Percentiles rank a stretch among this genome's conserved stretches.
These are phyloP conservation scores for Hyaloscypha variabilis DNA, from an alignment of 495 filamentous ascomycete species.

Conservation along the genomic window DNA sequence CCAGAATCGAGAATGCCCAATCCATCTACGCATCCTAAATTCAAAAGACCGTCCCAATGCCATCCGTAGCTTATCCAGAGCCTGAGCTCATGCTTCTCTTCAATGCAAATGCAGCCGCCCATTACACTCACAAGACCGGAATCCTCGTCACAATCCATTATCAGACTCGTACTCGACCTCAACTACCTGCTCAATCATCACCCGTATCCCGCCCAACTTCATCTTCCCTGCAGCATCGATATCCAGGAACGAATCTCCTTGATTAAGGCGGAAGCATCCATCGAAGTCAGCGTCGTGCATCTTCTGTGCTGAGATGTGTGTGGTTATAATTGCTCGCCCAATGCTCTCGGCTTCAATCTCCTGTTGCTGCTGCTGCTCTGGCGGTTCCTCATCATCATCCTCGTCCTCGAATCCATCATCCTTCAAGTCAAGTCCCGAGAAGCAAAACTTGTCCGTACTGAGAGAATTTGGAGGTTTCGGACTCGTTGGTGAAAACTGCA, in stretches of 20 bases:
- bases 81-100: neutral
- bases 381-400: too few relatives aligned
- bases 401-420: neutral
- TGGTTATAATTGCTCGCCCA: neutral
- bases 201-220: neutral
- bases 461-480: neutral
- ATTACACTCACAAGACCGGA: neutral
- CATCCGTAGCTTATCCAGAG: neutral
- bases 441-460: neutral
- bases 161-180: neutral
- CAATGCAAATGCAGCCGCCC: neutral
- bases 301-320: constrained; percentile 1
- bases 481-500: neutral
- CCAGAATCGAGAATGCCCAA: neutral
- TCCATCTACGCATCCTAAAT: neutral
- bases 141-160: neutral
- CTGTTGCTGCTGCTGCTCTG: too few relatives aligned
- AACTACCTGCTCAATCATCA: neutral
- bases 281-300: neutral
- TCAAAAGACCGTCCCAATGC: neutral
- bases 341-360: neutral
- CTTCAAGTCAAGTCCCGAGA: neutral
- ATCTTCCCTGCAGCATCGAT: neutral
- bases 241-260: neutral
- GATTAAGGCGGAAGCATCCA: neutral